Evolutionary conservation across 352 stramenopile genomes (phyloP), one percentile per base, ranked within the genome.

Genomic region (Aphanomyces stellatus): DNA sequence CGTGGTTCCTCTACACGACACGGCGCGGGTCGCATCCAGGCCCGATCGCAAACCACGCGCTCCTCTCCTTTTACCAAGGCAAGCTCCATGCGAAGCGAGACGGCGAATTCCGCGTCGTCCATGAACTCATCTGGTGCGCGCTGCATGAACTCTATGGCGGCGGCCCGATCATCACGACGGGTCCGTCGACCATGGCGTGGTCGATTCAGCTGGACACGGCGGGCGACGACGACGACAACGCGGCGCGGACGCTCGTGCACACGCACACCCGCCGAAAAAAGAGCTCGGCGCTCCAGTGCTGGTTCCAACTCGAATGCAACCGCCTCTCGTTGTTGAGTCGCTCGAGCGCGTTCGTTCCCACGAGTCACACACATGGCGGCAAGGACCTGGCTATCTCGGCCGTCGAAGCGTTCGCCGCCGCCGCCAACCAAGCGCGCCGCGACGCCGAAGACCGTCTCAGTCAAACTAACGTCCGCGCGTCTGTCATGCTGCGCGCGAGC

Each of bases 161-260:
- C 5, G 60, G 60, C 28, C 60, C 60, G 19, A 57, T 33, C 17
- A 67, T 67, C n/a, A 57, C 60, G 43, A 51, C 48, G 15, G n/a
- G n/a, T n/a, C 40, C 11, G 28, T 19, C 46, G 17, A 49, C 24
- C 15, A 67, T 57, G 34, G 40, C 60, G 11, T 67, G 60, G 60
- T 57, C 48, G 17, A 67, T 67, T 49, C 60, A 67, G 4, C 19
- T 67, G 49, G n/a, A n/a, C n/a, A n/a, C n/a, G n/a, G n/a, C n/a
- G n/a, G n/a, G n/a, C n/a, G n/a, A n/a, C n/a, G 24, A 27, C 22
- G 28, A 40, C n/a, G 48, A 15, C 49, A 41, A 67, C 31, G 15
- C 57, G 13, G 49, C 25, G 17, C 17, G 33, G 25, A 57, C 49
- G n/a, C 49, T 57, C 27, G 49, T 57, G 49, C 49, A 57, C 19